Base-by-base conservation (phyloP, 1,139 yeast species). In the Torulaspora pretoriensis region DNA sequence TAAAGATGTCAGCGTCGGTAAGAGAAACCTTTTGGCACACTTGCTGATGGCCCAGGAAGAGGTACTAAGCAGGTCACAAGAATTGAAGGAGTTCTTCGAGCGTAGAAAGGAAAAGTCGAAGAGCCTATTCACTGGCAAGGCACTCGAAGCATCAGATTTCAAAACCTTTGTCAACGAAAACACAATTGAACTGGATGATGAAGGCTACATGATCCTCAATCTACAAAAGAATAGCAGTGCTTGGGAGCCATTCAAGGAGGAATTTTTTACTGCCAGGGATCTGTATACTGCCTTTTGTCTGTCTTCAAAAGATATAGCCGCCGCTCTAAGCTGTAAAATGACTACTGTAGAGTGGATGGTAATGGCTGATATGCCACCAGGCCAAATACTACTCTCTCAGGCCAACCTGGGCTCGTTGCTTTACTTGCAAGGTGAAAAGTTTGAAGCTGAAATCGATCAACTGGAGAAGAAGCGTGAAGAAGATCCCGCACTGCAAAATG, bases 311-410 rank as follows among this genome's bases (percentile, higher is more conserved):
- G 90, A 84, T 59, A 68, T 80, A 43, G 70, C 76, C 17, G 69
- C 77, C 47, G 90, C 94, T 0, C 68, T 81, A 17, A 71, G 77
- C 45, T 74, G 84, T 35, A 83, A 82, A 55, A 71, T 81, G 48
- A 75, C 83, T 19, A 78, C 87, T 50, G 81, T 85, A 8, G 80
- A 80, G 56, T 76, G 86, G 74, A 85, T 84, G 94, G 69, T 81
- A 10, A 67, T 77, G 53, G 85, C 90, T 0, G 86, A 83, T 36
- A 77, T 78, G 54, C 80, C 81, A 19, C 78, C 84, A 0, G 80
- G 81, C 28, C 84, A 81, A 53, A 68, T 82, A 33, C 64, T 85
- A 33, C 68, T 82, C 57, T 77, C 84, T 1, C 83, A 81, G 56
- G 83, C 86, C 48, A 84, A 85, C 59, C 68, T 83, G 35, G 95